Percentiles rank a stretch among this genome's conserved stretches.
Conservation (phyloP, 257 asterid genomes). For the Primulina huaijiensis region DNA sequence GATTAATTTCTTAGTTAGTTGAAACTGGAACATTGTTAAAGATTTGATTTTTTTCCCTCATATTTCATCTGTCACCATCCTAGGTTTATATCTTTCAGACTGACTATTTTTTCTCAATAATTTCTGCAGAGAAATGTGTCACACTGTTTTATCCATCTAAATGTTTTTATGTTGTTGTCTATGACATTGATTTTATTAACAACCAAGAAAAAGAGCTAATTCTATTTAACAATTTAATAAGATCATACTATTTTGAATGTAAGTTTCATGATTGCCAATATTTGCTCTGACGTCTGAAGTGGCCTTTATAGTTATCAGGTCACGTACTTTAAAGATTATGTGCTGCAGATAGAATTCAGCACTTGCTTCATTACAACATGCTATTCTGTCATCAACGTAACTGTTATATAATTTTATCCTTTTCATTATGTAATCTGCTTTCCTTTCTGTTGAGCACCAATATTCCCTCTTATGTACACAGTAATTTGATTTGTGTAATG, state of each 20-base stretch:
- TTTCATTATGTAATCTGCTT: neutral
- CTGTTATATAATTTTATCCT: constrained; percentile 1
- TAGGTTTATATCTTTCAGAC: neutral
- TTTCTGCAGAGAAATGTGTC: neutral
- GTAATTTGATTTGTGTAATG: neutral
- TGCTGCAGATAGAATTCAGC: neutral
- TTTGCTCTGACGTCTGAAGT: neutral
- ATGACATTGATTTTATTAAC: neutral
- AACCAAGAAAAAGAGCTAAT: neutral
- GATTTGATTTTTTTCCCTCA: neutral
- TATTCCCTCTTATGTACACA: neutral
- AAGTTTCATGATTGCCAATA: constrained; percentile 8
- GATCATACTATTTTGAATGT: constrained; percentile 2
- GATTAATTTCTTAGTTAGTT: neutral
- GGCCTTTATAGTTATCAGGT: neutral
- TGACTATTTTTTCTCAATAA: constrained; percentile 3
- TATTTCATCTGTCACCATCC: neutral
- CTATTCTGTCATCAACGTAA: constrained; percentile 11
- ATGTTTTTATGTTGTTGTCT: neutral
- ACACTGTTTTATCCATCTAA: constrained; percentile 2
- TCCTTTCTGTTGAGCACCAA: neutral
- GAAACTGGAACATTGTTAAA: neutral
- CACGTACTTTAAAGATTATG: neutral
- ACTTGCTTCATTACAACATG: constrained; percentile 21
- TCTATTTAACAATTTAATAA: neutral